Base-by-base conservation (phyloP, 176 grass and related monocot genomes). In the Oryza meyeriana region DNA sequence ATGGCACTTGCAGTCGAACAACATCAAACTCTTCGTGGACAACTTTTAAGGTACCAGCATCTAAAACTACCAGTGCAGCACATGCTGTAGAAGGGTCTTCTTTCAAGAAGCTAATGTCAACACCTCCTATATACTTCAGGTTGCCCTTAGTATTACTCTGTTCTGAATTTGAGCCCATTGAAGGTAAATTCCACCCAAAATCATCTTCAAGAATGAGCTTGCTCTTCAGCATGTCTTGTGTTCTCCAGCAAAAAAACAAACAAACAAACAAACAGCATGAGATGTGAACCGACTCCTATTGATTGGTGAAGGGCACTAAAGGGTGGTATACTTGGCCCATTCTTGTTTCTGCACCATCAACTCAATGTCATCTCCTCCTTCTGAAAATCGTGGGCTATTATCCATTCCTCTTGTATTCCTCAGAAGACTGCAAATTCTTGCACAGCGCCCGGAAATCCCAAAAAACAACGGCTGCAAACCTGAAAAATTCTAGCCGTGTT, bases 21-120 rank as follows among this genome's bases (percentile, higher is more conserved):
- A 90, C 29, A 84, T 90, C 80, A 61, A 91, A 95, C 57, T 98
- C 96, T 81, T 98, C 93, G 40, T 93, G 96, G 13, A 93, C 89
- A 72, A 95, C 76, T 64, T 91, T 72, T 66, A 95, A 79, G 61
- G 93, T 90, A 35, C 75, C 65, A 8, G 79, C 89, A 72, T 98
- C 89, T 20, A 95, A 72, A 73, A 98, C 72, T 7, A 98, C 79
- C 38, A 95, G 6, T 7, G 92, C 89, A 0, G 88, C 93, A 4
- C 96, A 95, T 35, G 96, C 90, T 16, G 66, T 74, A 24, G 86
- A 86, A 62, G 92, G 84, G 36, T 93, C 85, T 79, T 95, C 83
- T 34, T 93, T 98, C 31, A 87, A 84, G 86, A 95, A 98, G 87
- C 96, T 93, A 63, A 95, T 95, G 85, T 98, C 96, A 75, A 89